A percentile compares a stretch with the other conserved stretches of the same genome.
These are phyloP conservation scores for Ogataea haglerorum DNA, from an alignment of 805 yeast genomes.

Conservation along the genomic window DNA sequence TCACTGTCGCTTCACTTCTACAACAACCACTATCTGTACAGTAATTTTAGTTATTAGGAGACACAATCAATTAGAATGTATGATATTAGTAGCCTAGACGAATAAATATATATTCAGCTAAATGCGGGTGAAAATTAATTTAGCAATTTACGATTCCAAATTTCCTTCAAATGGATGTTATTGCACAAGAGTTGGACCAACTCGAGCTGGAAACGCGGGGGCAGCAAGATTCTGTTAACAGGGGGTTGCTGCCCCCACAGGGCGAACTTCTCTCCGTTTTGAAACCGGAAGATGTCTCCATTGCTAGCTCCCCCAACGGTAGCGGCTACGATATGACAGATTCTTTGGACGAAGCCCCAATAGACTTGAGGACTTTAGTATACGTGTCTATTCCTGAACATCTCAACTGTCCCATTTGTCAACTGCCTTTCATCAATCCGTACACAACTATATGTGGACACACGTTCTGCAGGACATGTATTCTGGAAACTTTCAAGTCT, in stretches of 20 bases:
- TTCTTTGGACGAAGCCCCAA: conserved; percentile 6
- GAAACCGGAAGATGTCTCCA: background rate
- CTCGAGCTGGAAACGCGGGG: background rate
- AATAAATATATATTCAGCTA: background rate
- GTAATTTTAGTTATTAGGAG: background rate
- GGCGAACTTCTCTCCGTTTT: background rate
- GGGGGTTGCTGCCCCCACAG: too few relatives aligned
- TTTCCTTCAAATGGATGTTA: conserved; percentile 1
- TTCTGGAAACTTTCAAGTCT: conserved; percentile 42
- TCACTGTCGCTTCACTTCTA: background rate
- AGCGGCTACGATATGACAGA: conserved; percentile 4
- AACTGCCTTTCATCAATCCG: conserved; percentile 58
- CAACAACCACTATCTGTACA: background rate
- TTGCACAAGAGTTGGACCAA: conserved; percentile 2
- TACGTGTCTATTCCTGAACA: conserved; percentile 31
- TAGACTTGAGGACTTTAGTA: conserved; percentile 26
- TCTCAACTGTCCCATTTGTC: conserved; percentile 61
- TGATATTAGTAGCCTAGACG: conserved; percentile 2
- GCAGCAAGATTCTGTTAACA: background rate
- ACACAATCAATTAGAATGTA: background rate
- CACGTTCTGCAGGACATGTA: conserved; percentile 59
- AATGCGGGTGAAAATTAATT: conserved; percentile 3
- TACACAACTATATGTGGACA: conserved; percentile 65
- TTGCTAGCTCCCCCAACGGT: background rate
- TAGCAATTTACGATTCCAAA: background rate